phyloP scores from a whole-genome alignment of 352 stramenopile species.

The Globisporangium splendens region DNA sequence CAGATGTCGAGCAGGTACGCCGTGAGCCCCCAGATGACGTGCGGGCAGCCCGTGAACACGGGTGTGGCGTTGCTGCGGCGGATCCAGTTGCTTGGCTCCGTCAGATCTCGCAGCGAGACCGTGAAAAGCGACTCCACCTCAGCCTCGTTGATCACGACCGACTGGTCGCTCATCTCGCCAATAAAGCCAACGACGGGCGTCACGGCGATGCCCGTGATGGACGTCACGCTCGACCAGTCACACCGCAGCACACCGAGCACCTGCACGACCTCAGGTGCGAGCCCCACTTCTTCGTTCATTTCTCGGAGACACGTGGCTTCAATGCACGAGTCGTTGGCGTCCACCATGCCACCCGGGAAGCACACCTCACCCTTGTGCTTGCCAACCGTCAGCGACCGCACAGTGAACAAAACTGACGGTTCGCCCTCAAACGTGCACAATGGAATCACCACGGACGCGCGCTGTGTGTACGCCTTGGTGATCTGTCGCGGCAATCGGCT shows the following conservation, averaged over 20 bases:
- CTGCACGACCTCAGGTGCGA: conserved; percentile 73
- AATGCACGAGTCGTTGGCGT: conserved; percentile 91
- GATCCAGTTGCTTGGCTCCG: conserved; percentile 85
- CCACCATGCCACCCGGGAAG: conserved; percentile 95
- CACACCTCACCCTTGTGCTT: conserved; percentile 96
- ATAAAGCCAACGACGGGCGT: conserved; percentile 97
- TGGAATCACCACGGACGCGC: conserved; percentile 94
- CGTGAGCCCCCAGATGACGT: conserved; percentile 96
- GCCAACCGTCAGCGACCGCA: conserved; percentile 87
- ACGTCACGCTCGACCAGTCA: conserved; percentile 95
- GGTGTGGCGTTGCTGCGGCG: conserved; percentile 75
- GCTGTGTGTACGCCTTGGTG: conserved; percentile 87
- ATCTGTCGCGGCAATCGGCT: conserved; percentile 94
- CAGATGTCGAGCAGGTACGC: conserved; percentile 94
- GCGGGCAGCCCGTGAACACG: conserved; percentile 93
- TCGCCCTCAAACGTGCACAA: conserved; percentile 95
- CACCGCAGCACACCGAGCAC: conserved; percentile 94
- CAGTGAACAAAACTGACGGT: conserved; percentile 95
- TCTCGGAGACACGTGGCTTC: conserved; percentile 95
- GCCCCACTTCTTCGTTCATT: conserved; percentile 97
- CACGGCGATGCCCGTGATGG: conserved; percentile 96
- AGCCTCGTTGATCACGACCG: conserved; percentile 91
- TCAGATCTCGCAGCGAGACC: conserved; percentile 86
- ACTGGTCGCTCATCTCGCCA: conserved; percentile 89
- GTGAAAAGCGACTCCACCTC: conserved; percentile 97